A percentile compares a stretch with the other conserved stretches of the same genome.
phyloP scores from a whole-genome alignment of 2,329 filamentous ascomycete species.

The Calonectria honghensis region DNA sequence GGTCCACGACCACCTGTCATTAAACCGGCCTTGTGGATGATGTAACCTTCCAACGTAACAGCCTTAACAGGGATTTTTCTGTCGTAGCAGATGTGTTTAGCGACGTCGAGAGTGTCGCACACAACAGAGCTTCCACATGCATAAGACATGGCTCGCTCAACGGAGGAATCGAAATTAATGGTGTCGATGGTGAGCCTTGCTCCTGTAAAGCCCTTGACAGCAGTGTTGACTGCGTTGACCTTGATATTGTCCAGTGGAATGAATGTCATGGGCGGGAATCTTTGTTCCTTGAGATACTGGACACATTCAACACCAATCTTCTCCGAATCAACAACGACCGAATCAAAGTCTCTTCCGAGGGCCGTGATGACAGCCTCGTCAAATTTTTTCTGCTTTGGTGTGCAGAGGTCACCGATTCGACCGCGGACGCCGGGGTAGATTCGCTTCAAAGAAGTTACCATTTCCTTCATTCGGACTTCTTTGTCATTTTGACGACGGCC shows the following conservation, averaged over 20 bases:
- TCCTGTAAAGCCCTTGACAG: slow-evolving; percentile 90
- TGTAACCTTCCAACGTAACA: slow-evolving; percentile 94
- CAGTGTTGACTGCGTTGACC: slow-evolving; percentile 91
- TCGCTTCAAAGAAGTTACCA: slow-evolving; percentile 89
- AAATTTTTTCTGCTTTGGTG: slow-evolving; percentile 97
- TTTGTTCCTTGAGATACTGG: slow-evolving; percentile 93
- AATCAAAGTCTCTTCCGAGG: slow-evolving; percentile 93
- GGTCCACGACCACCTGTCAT: slow-evolving; percentile 96
- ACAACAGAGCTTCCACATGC: slow-evolving; percentile 97
- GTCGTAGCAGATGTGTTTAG: slow-evolving; percentile 92
- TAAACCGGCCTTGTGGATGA: slow-evolving; percentile 96
- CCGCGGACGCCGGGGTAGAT: slow-evolving; percentile 95
- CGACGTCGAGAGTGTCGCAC: slow-evolving; percentile 89
- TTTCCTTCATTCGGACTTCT: slow-evolving; percentile 86
- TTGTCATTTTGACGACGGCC: slow-evolving; percentile 90
- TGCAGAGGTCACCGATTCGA: slow-evolving; percentile 92
- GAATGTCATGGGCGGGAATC: slow-evolving; percentile 91
- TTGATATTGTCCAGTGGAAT: slow-evolving; percentile 98
- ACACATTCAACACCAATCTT: slow-evolving; percentile 96
- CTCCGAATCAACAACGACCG: slow-evolving; percentile 95
- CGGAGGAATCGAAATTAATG: slow-evolving; percentile 91
- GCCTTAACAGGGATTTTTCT: slow-evolving; percentile 92
- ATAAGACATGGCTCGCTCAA: slow-evolving; percentile 95
- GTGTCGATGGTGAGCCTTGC: slow-evolving; percentile 95
- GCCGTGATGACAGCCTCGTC: slow-evolving; percentile 95